These are phyloP conservation scores for Acanthamoeba triangularis DNA, from an alignment of 208 protist genomes.

Conservation along the genomic window DNA sequence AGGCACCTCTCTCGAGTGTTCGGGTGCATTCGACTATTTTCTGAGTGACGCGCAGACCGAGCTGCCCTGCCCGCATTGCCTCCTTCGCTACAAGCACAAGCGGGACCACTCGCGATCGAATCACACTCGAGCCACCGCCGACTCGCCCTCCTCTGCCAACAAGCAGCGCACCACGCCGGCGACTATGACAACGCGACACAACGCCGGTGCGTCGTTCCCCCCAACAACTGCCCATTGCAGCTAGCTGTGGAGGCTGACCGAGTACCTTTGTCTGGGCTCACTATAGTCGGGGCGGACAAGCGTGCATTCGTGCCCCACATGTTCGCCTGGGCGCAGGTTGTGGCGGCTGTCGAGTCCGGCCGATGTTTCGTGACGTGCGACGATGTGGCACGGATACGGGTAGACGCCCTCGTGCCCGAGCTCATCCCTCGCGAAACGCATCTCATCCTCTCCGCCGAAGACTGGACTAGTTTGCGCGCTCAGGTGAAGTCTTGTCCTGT, in stretches of 20 bases:
- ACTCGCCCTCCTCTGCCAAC: neutral
- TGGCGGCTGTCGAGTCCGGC: neutral
- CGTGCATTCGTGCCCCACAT: slow-evolving; percentile 11
- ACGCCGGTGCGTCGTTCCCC: too few relatives aligned
- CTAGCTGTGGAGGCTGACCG: too few relatives aligned
- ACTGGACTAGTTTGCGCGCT: neutral
- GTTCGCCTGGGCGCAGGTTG: neutral
- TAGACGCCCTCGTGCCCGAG: slow-evolving; percentile 5
- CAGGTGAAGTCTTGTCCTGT: neutral
- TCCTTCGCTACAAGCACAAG: neutral
- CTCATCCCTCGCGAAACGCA: slow-evolving; percentile 18
- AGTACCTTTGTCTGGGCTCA: too few relatives aligned
- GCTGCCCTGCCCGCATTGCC: slow-evolving; percentile 14
- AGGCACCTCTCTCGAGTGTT: neutral
- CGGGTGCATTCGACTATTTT: neutral
- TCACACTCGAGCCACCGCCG: neutral
- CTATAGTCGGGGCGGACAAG: neutral
- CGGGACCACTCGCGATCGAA: neutral
- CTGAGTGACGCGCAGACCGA: neutral
- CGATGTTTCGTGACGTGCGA: neutral
- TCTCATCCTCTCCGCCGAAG: neutral
- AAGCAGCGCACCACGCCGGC: too few relatives aligned
- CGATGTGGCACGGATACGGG: neutral
- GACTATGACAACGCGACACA: neutral
- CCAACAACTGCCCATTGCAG: too few relatives aligned